Evolutionary conservation across 768 basidiomycete genomes (phyloP).

Genomic region (Dentipellis fragilis): DNA sequence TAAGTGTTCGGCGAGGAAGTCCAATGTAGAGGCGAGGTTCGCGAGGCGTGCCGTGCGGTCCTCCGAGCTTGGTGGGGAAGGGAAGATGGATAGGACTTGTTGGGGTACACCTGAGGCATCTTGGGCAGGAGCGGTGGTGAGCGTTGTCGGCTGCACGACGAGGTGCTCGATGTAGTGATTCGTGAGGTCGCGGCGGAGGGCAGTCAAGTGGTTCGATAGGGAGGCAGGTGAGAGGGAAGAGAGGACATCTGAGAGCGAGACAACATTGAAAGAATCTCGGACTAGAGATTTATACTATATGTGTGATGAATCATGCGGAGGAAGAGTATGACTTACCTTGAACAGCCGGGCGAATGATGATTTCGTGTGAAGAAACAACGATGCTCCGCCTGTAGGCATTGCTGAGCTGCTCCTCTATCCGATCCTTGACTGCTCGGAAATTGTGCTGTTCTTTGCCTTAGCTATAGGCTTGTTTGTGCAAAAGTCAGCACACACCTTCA

Average conservation of each 20-base stretch:
- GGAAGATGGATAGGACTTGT: constrained; percentile 38
- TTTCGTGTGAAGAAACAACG: constrained; percentile 34
- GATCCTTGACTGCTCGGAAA: constrained; percentile 44
- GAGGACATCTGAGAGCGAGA: constrained; percentile 46
- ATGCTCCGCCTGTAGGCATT: constrained; percentile 59
- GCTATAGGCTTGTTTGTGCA: not conserved
- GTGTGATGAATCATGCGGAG: not conserved
- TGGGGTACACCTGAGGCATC: constrained; percentile 24
- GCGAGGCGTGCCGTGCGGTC: constrained; percentile 34
- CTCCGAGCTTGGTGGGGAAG: constrained; percentile 32
- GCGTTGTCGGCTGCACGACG: constrained; percentile 40
- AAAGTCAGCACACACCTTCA: constrained; percentile 41
- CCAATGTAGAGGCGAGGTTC: constrained; percentile 45
- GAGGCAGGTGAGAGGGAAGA: constrained; percentile 47
- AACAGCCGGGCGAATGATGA: constrained; percentile 43
- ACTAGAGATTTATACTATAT: constrained; percentile 30
- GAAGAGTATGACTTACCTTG: constrained; percentile 25
- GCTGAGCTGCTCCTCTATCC: constrained; percentile 60
- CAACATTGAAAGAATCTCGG: constrained; percentile 38
- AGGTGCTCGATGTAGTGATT: constrained; percentile 48
- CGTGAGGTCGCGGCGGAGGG: constrained; percentile 56
- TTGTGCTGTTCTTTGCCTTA: constrained; percentile 33
- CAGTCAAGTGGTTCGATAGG: constrained; percentile 44
- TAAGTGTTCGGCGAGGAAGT: constrained; percentile 53
- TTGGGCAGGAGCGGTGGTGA: constrained; percentile 28